Percentiles rank a stretch among this genome's conserved stretches.
phyloP scores from a whole-genome alignment of 306 rosid genomes.

The Trifolium repens region DNA sequence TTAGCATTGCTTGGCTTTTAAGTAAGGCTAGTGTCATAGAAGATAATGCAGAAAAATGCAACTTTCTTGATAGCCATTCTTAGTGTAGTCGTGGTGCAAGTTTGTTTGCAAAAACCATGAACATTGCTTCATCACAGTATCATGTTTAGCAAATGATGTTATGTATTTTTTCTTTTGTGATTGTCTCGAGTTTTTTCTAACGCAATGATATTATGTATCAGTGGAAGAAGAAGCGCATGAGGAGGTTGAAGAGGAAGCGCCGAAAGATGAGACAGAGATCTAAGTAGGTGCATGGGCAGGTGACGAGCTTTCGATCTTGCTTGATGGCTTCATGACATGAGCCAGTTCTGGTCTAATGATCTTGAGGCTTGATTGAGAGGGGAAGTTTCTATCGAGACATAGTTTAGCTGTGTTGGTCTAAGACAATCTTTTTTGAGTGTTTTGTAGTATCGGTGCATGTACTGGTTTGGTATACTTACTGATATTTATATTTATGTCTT shows the following conservation, averaged over 20 bases:
- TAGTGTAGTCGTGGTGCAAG: background rate
- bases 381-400: slow-evolving; percentile 34
- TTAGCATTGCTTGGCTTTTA: background rate
- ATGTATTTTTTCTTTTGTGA: background rate
- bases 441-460: slow-evolving; percentile 20
- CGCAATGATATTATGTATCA: slow-evolving; percentile 39
- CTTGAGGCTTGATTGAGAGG: slow-evolving; percentile 7
- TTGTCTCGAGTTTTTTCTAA: slow-evolving; percentile 25
- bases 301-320: slow-evolving; percentile 32
- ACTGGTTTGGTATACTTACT: slow-evolving; percentile 18
- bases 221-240: slow-evolving; percentile 99
- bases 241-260: slow-evolving; percentile 97
- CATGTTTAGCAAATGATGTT: background rate
- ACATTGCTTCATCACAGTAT: background rate
- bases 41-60: background rate
- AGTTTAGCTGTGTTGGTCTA: slow-evolving; percentile 32
- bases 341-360: slow-evolving; percentile 14
- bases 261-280: slow-evolving; percentile 97
- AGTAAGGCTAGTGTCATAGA: background rate
- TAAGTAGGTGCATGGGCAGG: slow-evolving; percentile 48
- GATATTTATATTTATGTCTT: slow-evolving; percentile 25
- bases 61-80: background rate
- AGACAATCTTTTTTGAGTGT: slow-evolving; percentile 21
- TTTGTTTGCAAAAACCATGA: background rate
- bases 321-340: background rate